These are phyloP conservation scores for Scutellaria barbata DNA, from an alignment of 257 asterid species.

Conservation along the genomic window DNA sequence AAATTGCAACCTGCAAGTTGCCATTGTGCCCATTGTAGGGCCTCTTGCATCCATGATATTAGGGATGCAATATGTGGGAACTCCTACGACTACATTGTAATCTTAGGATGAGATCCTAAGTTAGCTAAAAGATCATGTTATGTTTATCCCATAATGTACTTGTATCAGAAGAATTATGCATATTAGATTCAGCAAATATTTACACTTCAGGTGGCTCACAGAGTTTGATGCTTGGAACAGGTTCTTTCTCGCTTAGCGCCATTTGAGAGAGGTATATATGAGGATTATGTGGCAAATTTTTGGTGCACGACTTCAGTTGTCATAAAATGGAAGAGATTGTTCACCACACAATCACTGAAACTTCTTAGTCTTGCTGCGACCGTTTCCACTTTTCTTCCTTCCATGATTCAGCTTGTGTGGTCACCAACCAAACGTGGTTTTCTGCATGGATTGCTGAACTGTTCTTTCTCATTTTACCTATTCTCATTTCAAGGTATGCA, in stretches of 20 bases:
- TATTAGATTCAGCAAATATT: constrained; percentile 10
- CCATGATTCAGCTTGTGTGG: constrained; percentile 70
- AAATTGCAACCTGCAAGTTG: constrained; percentile 1
- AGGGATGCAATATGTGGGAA: constrained; percentile 9
- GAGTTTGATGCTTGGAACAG: constrained; percentile 55
- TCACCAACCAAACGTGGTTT: constrained; percentile 73
- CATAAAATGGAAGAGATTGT: constrained; percentile 93
- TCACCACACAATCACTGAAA: constrained; percentile 65
- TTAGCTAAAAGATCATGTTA: constrained; percentile 14
- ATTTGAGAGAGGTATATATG: constrained; percentile 94
- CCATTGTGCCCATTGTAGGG: neutral
- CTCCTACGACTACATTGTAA: constrained; percentile 6
- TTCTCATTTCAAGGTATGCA: constrained; percentile 95
- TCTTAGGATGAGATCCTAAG: constrained; percentile 14
- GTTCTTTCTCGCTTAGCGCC: constrained; percentile 97
- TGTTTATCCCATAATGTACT: constrained; percentile 4
- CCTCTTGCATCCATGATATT: constrained; percentile 9
- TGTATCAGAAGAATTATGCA: neutral
- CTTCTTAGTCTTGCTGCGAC: constrained; percentile 81
- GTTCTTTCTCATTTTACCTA: constrained; percentile 82
- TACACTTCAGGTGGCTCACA: constrained; percentile 25
- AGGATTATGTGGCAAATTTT: constrained; percentile 97
- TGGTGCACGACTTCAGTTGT: constrained; percentile 90
- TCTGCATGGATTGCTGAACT: constrained; percentile 79
- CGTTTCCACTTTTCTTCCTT: constrained; percentile 73